These are phyloP conservation scores for Casuarina cunninghamiana DNA, from an alignment of 306 rosid species.

Conservation along the genomic window DNA sequence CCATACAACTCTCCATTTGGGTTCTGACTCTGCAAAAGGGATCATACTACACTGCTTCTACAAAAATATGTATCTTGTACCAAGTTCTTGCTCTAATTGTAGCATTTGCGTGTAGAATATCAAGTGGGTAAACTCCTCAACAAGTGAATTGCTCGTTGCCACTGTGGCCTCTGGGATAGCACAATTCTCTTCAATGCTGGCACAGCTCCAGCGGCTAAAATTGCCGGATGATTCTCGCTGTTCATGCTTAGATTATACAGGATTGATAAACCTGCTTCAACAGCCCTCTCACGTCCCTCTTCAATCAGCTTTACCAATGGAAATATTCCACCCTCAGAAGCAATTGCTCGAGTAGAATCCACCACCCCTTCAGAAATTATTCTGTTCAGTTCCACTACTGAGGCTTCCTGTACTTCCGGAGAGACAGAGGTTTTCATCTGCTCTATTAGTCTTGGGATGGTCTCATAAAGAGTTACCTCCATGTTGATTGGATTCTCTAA, in stretches of 20 bases:
- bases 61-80: not conserved
- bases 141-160: slow-evolving; percentile 76
- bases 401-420: slow-evolving; percentile 58
- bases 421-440: slow-evolving; percentile 63
- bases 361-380: slow-evolving; percentile 77
- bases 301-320: slow-evolving; percentile 72
- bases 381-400: slow-evolving; percentile 71
- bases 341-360: slow-evolving; percentile 56
- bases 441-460: slow-evolving; percentile 77
- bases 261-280: slow-evolving; percentile 73
- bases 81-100: not conserved
- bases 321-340: slow-evolving; percentile 56
- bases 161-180: slow-evolving; percentile 59
- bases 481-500: slow-evolving; percentile 48
- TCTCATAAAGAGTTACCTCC: slow-evolving; percentile 78
- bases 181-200: slow-evolving; percentile 62
- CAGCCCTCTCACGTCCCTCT: slow-evolving; percentile 66
- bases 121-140: slow-evolving; percentile 63
- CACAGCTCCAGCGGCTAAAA: slow-evolving; percentile 74
- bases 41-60: not conserved
- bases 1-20: not conserved
- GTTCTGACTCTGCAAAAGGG: not conserved
- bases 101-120: not conserved
- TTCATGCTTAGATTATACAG: slow-evolving; percentile 81
- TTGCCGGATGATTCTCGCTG: slow-evolving; percentile 66